Evolutionary conservation across 2,329 filamentous ascomycete genomes (phyloP).

Genomic region (Monilinia vaccinii-corymbosi): DNA sequence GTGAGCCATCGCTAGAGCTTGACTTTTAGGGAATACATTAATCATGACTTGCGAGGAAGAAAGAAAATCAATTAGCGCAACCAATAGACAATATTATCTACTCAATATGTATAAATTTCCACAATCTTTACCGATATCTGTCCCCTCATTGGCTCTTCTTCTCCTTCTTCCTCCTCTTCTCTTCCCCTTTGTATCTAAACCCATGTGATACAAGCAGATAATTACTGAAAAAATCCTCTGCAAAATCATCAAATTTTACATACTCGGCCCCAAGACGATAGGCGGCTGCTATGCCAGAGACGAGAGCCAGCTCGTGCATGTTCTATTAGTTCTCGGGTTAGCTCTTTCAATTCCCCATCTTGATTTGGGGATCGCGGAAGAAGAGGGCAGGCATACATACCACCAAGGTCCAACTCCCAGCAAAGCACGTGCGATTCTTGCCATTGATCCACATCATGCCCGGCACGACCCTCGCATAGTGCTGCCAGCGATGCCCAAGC

Average conservation of each 20-base stretch:
- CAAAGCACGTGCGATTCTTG: conserved; percentile 43
- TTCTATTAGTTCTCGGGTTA: conserved; percentile 36
- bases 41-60: neutral
- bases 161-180: conserved; percentile 23
- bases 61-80: neutral
- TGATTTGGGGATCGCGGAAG: neutral
- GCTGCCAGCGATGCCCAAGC: conserved; percentile 50
- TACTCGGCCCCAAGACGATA: conserved; percentile 60
- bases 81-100: neutral
- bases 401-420: conserved; percentile 26
- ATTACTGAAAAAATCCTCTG: conserved; percentile 39
- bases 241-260: conserved; percentile 46
- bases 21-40: neutral
- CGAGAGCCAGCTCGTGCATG: conserved; percentile 61
- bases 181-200: conserved; percentile 30
- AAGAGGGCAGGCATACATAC: no score
- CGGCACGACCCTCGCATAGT: conserved; percentile 57
- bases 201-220: conserved; percentile 39
- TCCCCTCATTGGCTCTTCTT: conserved; percentile 3
- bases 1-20: neutral
- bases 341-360: no score
- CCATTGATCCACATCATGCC: conserved; percentile 66
- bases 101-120: neutral
- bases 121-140: no score
- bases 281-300: conserved; percentile 62